Evolutionary conservation across 1,284 basidiomycete species (phyloP), one percentile per base, ranked within the genome.

Genomic region (Rhodotorula sp.): DNA sequence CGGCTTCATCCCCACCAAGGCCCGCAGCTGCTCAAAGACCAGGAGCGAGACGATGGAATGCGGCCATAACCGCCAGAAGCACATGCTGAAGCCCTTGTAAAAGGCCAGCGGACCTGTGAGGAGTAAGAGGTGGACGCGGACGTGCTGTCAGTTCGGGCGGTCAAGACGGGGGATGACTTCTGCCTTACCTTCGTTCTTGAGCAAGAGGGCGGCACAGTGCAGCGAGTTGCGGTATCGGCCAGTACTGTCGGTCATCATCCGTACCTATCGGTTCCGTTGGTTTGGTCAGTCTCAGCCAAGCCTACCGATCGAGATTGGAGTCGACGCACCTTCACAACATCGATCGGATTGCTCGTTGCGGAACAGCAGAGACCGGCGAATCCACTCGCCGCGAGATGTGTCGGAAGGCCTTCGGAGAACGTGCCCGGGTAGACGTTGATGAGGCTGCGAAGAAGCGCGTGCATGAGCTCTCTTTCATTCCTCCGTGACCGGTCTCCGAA

Each of bases 351-450:
- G 31, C 77, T 77, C 3, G 74, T 64, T 18, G 70, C 69, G 1
- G 72, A 75, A 49, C 77, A 78, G 34, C 72, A 73, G 67, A 79
- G 73, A 0, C 78, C 78, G 8, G 78, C 78, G n/a, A 77, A 67
- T 2, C 72, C 78, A 50, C 68, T 72, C 38, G 76, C 74, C 19
- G 71, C 64, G 31, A 77, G 62, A 52, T 79, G 78, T 2, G 78
- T 78, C 54, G 57, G 61, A 61, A 79, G 70, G 19, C 74, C 75
- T 54, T 79, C 78, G 12, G 57, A 52, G 63, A 79, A 79, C 14
- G 69, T 57, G 19, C 54, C 38, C 16, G 77, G 74, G 34, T 75
- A 75, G 61, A 76, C 71, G 26, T 64, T 52, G 65, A 76, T 76
- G n/a, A 79, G 58, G 16, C 71, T 73, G 57, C 23, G 23, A 7